These are phyloP conservation scores for Phytophthora aleatoria DNA, from an alignment of 352 stramenopile species.

Conservation along the genomic window DNA sequence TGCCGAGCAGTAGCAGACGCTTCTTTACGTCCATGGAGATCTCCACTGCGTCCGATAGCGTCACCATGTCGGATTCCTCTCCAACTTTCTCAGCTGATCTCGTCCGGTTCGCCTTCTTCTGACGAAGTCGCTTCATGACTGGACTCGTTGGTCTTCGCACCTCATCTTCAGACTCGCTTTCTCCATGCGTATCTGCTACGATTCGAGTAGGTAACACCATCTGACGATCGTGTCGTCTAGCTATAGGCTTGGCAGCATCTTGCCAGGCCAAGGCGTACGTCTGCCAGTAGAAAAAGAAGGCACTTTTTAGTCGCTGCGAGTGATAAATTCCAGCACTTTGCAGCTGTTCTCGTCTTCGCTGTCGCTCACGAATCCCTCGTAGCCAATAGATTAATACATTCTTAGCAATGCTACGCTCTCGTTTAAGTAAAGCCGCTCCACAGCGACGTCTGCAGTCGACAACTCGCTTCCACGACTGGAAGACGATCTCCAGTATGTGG, in stretches of 20 bases:
- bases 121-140: constrained; percentile 54
- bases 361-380: neutral
- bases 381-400: constrained; percentile 21
- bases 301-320: constrained; percentile 34
- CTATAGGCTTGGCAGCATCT: constrained; percentile 36
- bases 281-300: constrained; percentile 75
- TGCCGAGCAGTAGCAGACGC: constrained; percentile 54
- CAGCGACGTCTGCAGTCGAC: constrained; percentile 12
- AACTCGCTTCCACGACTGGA: constrained; percentile 25
- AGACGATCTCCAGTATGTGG: constrained; percentile 28
- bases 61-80: constrained; percentile 1
- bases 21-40: constrained; percentile 69
- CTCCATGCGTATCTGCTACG: neutral
- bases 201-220: neutral
- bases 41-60: constrained; percentile 47
- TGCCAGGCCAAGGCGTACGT: constrained; percentile 79
- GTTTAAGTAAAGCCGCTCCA: constrained; percentile 5
- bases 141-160: constrained; percentile 52
- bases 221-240: constrained; percentile 3
- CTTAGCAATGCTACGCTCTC: constrained; percentile 6
- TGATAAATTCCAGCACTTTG: constrained; percentile 35
- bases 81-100: neutral
- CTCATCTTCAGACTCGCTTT: constrained; percentile 19
- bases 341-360: constrained; percentile 20
- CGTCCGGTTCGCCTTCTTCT: constrained; percentile 28